These are phyloP conservation scores for Glycine soja DNA, from an alignment of 306 rosid species.

Conservation along the genomic window DNA sequence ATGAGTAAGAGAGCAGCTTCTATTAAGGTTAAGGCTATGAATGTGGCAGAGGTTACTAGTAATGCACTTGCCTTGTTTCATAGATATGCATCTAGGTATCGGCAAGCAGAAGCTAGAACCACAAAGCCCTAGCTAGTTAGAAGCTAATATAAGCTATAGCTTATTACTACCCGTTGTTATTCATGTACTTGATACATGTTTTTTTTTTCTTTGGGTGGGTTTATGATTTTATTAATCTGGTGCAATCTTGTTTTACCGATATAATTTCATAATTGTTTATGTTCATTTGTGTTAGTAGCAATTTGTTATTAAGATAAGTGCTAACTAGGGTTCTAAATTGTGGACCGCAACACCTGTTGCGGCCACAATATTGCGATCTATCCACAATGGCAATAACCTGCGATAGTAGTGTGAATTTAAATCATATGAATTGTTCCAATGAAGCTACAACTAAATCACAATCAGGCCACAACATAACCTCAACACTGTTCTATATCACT, in stretches of 20 bases:
- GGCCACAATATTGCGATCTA: no score
- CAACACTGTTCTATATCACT: no score
- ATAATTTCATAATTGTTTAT: background rate
- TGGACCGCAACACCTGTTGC: no score
- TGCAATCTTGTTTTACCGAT: background rate
- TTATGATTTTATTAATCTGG: background rate
- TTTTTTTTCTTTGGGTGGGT: slow-evolving; percentile 49
- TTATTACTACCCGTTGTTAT: slow-evolving; percentile 33
- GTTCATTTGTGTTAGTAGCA: background rate
- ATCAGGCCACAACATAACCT: no score
- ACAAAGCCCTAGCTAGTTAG: slow-evolving; percentile 37
- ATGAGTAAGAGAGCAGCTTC: slow-evolving; percentile 64
- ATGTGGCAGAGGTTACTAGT: slow-evolving; percentile 68
- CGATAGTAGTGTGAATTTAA: no score
- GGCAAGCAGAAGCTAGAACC: background rate
- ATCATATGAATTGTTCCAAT: no score
- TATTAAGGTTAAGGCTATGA: slow-evolving; percentile 60
- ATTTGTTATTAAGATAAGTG: background rate
- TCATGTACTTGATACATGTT: slow-evolving; percentile 42
- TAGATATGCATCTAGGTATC: slow-evolving; percentile 55
- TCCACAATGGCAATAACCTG: no score
- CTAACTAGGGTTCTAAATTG: no score
- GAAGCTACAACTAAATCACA: no score
- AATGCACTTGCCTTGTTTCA: slow-evolving; percentile 70
- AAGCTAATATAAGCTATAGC: background rate